Evolutionary conservation across 805 yeast genomes (phyloP), one percentile per base, ranked within the genome.

Genomic region (Nadsonia fulvescens): DNA sequence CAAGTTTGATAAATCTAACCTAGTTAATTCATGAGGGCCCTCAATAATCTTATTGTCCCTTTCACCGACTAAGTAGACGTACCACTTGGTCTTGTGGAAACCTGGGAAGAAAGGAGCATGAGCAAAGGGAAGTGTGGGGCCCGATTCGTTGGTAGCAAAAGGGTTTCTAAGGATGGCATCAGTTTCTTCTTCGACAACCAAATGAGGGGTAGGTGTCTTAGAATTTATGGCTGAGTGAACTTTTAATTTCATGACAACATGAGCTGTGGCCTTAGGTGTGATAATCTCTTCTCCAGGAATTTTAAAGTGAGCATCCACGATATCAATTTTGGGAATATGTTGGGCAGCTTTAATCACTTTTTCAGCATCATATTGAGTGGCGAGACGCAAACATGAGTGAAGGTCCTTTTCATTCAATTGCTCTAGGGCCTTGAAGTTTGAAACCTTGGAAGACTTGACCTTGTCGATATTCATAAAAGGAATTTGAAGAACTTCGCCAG

Each of bases 251-350:
- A 89, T 37, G 15, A 68, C 70, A 32, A 91, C 54, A 49, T 79
- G 83, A 6, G 79, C 70, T 25, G 64, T 63, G 2, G 95, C 67
- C 14, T 63, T 60, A 14, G 93, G 74, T 1, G 82, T 67, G 15
- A 77, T 70, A 15, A 55, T 55, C 9, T 51, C 45, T 54, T 83
- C 95, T 17, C 96, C 96, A 3, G 93, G 86, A 22, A 86, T 93
- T 35, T 63, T 61, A 52, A 81, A 81, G 31, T 65, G 67, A 22
- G 91, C 72, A 27, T 64, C 66, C 15, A 82, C 36, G 9, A 82
- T 54, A 40, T 73, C 67, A 25, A 83, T 49, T 23, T 58, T 50
- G 22, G 95, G 94, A 17, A 82, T 65, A 16, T 61, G 54, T 3
- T 63, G 44, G 20, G 37, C 40, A 12, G 22, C 23, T 20, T 15